Evolutionary conservation across 768 basidiomycete genomes (phyloP), one percentile per base, ranked within the genome.

Genomic region (Lactarius quietus): DNA sequence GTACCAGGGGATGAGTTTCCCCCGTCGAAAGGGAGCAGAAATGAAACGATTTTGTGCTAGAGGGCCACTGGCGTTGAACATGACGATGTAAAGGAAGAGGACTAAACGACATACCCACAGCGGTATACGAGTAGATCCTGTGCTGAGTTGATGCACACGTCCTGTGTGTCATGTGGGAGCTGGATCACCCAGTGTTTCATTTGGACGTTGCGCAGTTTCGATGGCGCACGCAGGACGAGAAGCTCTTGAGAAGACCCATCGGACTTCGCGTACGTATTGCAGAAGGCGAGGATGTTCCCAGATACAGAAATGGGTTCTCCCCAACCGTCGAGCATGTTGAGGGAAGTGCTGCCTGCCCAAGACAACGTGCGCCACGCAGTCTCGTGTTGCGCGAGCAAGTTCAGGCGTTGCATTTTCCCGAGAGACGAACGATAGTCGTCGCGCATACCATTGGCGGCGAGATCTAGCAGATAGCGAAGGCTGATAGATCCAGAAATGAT

Each of bases 381-480:
- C 23, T 41, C 52, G 36, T 64, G 51, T 20, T 57, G 57, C 12
- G 51, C 15, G 10, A 64, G 57, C 38, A 63, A 33, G 36, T 58
- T 43, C 38, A 64, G 10, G 51, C 63, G 38, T 17, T 64, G 57
- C 3, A n/a, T 12, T 54, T 59, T 53, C n/a, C 63, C 62, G 15
- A 64, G 38, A 5, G 38, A 26, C 14, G 29, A 41, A 59, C 20
- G 36, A 23, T n/a, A 12, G 29, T 57, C 29, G 15, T 33, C 31
- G 10, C 36, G 57, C 63, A 64, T 59, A 26, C 63, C 63, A 52
- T 26, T 59, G 57, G 63, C 63, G 5, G 38, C 57, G 51, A 64
- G 63, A 29, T 52, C 63, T 5, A 64, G 57, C 38, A 31, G 23
- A 41, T 59, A 64, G 18, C 52, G 52, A 29, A 64, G 51, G 29